Percentiles rank a stretch among this genome's conserved stretches.
These are phyloP conservation scores for Pythium dissimile DNA, from an alignment of 352 stramenopile species.

Conservation along the genomic window DNA sequence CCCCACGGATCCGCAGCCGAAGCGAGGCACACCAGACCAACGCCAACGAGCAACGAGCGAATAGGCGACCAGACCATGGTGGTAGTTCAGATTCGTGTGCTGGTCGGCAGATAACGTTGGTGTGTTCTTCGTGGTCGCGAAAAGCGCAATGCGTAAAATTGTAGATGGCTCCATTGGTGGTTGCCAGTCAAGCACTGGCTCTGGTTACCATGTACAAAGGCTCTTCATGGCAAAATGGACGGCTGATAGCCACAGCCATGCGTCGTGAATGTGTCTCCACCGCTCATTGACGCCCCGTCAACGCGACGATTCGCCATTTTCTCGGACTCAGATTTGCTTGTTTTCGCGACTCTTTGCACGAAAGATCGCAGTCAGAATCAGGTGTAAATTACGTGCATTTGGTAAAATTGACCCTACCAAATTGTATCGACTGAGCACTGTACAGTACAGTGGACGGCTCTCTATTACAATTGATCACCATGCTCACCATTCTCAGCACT, in stretches of 20 bases:
- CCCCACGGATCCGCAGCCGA: conserved; percentile 36
- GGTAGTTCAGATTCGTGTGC: conserved; percentile 2
- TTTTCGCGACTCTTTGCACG: conserved; percentile 5
- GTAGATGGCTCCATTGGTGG: too few relatives aligned
- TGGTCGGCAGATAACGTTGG: neutral
- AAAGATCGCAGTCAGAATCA: conserved; percentile 11
- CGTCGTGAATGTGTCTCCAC: too few relatives aligned
- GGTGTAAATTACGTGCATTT: conserved; percentile 2
- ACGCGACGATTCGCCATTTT: neutral
- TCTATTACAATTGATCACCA: conserved; percentile 11
- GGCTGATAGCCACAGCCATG: too few relatives aligned
- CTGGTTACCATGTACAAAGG: too few relatives aligned
- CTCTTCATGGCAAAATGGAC: too few relatives aligned
- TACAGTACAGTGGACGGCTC: neutral
- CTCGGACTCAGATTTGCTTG: neutral
- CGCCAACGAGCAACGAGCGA: conserved; percentile 23
- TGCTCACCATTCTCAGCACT: neutral
- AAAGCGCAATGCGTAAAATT: neutral
- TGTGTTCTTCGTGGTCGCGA: neutral
- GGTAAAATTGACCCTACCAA: neutral
- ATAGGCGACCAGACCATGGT: conserved; percentile 25
- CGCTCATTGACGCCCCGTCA: neutral
- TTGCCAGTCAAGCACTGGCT: too few relatives aligned
- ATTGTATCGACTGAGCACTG: neutral
- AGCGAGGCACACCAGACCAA: conserved; percentile 15